Base-by-base conservation (phyloP, 2,329 filamentous ascomycete genomes). In the Ascochyta viciae-villosae region DNA sequence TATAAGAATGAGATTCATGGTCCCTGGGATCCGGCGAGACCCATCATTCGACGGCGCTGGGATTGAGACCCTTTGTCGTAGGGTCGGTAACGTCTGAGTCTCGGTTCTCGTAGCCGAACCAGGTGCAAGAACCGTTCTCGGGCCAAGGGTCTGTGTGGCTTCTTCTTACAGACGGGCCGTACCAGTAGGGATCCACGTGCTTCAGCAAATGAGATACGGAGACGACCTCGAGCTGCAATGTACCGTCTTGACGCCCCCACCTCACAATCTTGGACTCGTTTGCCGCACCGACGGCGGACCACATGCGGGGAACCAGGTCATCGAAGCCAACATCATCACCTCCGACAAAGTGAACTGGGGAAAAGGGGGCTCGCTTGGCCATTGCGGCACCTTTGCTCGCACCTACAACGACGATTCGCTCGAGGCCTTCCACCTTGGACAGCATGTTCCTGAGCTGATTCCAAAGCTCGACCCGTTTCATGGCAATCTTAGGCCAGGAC, bases 1-100 rank as follows among this genome's bases (percentile, higher is more conserved):
- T 99, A 98, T 78, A 99, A 99, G 82, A 98, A 98, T 74, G 95
- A 98, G 78, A 97, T 99, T 64, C 91, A 93, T 71, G 95, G 95
- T 39, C 95, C 95, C 1, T 99, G 95, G 95, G 95, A 99, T 78
- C 93, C 94, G 19, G 95, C 95, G 6, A 84, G 93, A 72, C 95
- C 95, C 9, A 86, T 95, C 52, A 93, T 95, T 61, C 87, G 92
- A 70, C 88, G 88, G 67, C 81, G 87, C 38, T 82, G 79, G 79
- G 80, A 80, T 71, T 78, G 67, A 77, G 13, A 10, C 33, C 47
- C 43, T 65, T 67, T 24, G 52, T 66, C 4, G 54, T 57, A 1
- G 52, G 38, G 16, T 68, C 61, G 4, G 42, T 45, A 12, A 56
- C 45, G 27, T 66, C 55, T 12, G 60, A 61, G 24, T 68, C 46